phyloP scores from a whole-genome alignment of 805 yeast species.

The Scheffersomyces amazonensis region DNA sequence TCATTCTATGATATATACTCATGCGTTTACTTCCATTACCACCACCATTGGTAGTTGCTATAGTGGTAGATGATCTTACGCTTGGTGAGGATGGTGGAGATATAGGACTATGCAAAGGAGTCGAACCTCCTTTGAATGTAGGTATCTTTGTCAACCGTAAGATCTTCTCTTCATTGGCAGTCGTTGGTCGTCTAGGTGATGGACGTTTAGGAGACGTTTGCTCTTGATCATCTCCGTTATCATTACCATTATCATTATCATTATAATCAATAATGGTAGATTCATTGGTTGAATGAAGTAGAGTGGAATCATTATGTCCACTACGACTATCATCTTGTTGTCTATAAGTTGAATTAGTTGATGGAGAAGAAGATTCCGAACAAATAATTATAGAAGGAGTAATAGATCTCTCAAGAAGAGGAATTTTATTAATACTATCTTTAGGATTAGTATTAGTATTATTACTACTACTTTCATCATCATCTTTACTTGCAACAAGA shows the following conservation, averaged over 20 bases:
- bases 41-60: neutral
- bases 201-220: neutral
- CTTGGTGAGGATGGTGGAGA: neutral
- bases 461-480: neutral
- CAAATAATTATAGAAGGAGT: constrained; percentile 2
- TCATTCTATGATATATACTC: neutral
- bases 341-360: constrained; percentile 3
- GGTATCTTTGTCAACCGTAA: constrained; percentile 24
- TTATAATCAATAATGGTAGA: neutral
- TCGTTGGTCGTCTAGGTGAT: neutral
- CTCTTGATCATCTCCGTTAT: constrained; percentile 11
- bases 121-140: constrained; percentile 10
- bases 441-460: neutral
- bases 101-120: neutral
- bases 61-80: neutral
- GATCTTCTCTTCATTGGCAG: constrained; percentile 18
- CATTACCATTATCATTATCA: neutral
- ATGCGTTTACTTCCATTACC: neutral
- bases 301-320: neutral
- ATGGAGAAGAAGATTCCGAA: constrained; percentile 11
- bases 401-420: neutral
- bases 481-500: neutral
- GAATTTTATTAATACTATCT: neutral
- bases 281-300: too few species aligned
- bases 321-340: constrained; percentile 7